Base-by-base conservation (phyloP, 345 rosid genomes). In the Gossypium ekmanianum region DNA sequence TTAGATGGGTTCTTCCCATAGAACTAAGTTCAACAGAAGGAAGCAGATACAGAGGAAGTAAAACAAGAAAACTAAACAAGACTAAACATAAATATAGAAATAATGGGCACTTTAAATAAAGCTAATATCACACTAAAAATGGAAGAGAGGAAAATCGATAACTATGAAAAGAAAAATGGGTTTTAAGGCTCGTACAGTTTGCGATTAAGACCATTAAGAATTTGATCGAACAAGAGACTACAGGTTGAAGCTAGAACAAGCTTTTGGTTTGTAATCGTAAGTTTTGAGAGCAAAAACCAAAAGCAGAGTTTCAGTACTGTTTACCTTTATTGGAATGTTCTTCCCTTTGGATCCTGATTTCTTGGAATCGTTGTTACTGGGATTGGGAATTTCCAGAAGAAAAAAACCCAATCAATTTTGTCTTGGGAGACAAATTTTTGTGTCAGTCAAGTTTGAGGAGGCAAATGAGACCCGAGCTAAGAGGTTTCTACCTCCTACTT, bases 261-360 rank as follows among this genome's bases (percentile, higher is more conserved):
- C 74, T 48, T 75, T 48, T 76, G 63, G 48, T 41, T 14, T 62
- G 79, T 56, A 20, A 18, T 75, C 56, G 26, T 73, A 51, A 51
- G 58, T 61, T 41, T 39, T 56, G 13, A 61, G 10, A n/a, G 26
- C 34, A 56, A 56, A 56, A 18, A 18, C 8, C 8, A 52, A 9
- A 61, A 27, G 29, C 43, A 67, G 1, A 71, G 29, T 16, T 20
- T 24, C 26, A 17, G 68, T n/a, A n/a, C 13, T 24, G 72, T 51
- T 51, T 51, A 69, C 45, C 56, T 47, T 62, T 13, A 14, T 27
- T 29, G 41, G 7, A 34, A 6, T 34, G 45, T 63, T 44, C 4
- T 39, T 62, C 47, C 57, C 47, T 1, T 47, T 59, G 9, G 43
- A 27, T 27, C 48, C 56, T 12, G 12, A 26, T 48, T 68, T 68